Conservation (phyloP, 768 basidiomycete genomes). For the Pleurotus giganteus region DNA sequence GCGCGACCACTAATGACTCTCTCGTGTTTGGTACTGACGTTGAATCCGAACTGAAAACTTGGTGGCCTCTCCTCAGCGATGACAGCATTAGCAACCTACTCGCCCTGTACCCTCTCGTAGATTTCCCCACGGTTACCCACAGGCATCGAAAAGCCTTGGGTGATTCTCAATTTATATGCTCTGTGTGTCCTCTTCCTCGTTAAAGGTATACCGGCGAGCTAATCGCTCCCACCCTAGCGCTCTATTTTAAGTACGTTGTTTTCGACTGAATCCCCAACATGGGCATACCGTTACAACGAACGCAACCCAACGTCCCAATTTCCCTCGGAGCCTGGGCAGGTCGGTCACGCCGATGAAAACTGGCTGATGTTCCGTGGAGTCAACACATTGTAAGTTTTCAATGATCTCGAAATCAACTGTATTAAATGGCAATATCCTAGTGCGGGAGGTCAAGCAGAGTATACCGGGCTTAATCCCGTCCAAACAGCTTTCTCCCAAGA, state of each 20-base stretch:
- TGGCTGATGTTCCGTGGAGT: conserved; percentile 67
- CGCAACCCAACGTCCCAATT: conserved; percentile 27
- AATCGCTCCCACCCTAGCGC: conserved; percentile 25
- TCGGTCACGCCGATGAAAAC: conserved; percentile 57
- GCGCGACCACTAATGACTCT: conserved; percentile 62
- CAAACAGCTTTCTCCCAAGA: conserved; percentile 55
- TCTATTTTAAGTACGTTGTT: conserved; percentile 44
- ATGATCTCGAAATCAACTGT: neutral
- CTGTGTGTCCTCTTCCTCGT: conserved; percentile 32
- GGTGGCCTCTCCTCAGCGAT: conserved; percentile 44
- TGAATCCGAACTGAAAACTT: conserved; percentile 30
- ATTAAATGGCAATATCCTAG: conserved; percentile 22
- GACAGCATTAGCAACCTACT: conserved; percentile 35
- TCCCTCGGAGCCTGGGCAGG: conserved; percentile 24
- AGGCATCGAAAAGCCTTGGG: conserved; percentile 46
- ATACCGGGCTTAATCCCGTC: conserved; percentile 40
- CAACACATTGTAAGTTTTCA: conserved; percentile 50
- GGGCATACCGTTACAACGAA: conserved; percentile 62
- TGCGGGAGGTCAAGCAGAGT: conserved; percentile 49
- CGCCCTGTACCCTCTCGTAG: conserved; percentile 38
- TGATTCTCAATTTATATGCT: conserved; percentile 48
- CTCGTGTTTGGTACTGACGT: conserved; percentile 40
- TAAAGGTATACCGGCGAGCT: neutral
- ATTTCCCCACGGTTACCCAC: conserved; percentile 36
- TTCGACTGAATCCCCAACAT: conserved; percentile 33